phyloP scores from a whole-genome alignment of 768 basidiomycete species.

The Tylopilus felleus region DNA sequence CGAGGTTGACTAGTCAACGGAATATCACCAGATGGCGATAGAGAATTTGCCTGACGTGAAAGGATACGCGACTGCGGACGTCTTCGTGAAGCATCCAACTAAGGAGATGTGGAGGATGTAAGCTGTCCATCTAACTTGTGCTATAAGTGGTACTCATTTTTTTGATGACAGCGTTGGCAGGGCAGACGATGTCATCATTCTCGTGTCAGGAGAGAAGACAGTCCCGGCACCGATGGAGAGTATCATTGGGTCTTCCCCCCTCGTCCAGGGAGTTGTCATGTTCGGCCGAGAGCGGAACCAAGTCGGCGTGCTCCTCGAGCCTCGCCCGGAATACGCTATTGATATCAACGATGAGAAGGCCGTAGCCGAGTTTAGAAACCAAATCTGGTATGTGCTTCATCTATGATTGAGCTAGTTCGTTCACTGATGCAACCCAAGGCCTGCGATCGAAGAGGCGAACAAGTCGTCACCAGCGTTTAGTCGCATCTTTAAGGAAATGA shows the following conservation, averaged over 20 bases:
- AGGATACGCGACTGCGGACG: conserved; percentile 43
- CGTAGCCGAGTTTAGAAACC: conserved; percentile 29
- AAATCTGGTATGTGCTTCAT: conserved; percentile 25
- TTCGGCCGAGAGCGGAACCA: conserved; percentile 34
- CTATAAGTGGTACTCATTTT: not conserved
- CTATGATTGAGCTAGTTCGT: not conserved
- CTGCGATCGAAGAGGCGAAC: conserved; percentile 45
- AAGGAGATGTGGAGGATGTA: conserved; percentile 38
- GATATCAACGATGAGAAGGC: conserved; percentile 23
- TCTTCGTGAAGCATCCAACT: conserved; percentile 43
- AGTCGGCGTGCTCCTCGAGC: conserved; percentile 34
- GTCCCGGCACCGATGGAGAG: conserved; percentile 29
- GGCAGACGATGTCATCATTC: conserved; percentile 37
- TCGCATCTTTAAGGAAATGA: conserved; percentile 52
- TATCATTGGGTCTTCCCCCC: conserved; percentile 20
- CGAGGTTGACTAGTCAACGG: not conserved
- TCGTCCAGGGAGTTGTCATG: conserved; percentile 28
- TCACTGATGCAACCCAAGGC: conserved; percentile 23
- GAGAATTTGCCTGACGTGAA: conserved; percentile 38
- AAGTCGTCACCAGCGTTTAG: conserved; percentile 39
- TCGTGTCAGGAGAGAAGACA: conserved; percentile 18
- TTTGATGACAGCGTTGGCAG: conserved; percentile 24
- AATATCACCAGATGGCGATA: conserved; percentile 6
- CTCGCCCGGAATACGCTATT: conserved; percentile 9
- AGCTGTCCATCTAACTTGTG: not conserved